These are phyloP conservation scores for Xerocomellus chrysenteron DNA, from an alignment of 768 basidiomycete genomes.

Conservation along the genomic window DNA sequence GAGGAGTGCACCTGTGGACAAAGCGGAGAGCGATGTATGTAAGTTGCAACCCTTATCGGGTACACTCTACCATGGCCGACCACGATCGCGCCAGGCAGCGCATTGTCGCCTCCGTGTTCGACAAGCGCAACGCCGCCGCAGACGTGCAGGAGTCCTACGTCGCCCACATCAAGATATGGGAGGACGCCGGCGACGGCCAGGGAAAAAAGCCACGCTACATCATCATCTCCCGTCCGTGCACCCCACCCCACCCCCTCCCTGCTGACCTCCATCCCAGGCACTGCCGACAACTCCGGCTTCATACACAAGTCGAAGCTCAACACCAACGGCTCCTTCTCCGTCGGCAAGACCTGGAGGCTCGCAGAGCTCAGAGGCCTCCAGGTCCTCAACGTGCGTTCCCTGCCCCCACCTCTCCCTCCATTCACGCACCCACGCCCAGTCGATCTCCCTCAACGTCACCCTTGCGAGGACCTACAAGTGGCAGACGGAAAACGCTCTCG, in stretches of 20 bases:
- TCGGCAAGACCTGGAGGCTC: slow-evolving; percentile 95
- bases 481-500: slow-evolving; percentile 73
- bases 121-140: slow-evolving; percentile 62
- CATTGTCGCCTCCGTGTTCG: slow-evolving; percentile 85
- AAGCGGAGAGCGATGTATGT: not conserved
- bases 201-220: slow-evolving; percentile 88
- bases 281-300: slow-evolving; percentile 59
- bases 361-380: slow-evolving; percentile 79
- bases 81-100: slow-evolving; percentile 55
- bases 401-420: not conserved
- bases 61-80: slow-evolving; percentile 36
- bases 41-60: not conserved
- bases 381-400: slow-evolving; percentile 63
- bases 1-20: slow-evolving; percentile 1
- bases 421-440: slow-evolving; percentile 38
- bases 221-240: slow-evolving; percentile 80
- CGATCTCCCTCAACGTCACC: slow-evolving; percentile 72
- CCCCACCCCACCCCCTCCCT: not conserved
- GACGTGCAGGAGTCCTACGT: slow-evolving; percentile 77
- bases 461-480: slow-evolving; percentile 89
- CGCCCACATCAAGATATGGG: slow-evolving; percentile 90
- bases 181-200: slow-evolving; percentile 74
- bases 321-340: slow-evolving; percentile 90
- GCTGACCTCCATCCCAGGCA: slow-evolving; percentile 41
- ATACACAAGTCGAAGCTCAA: slow-evolving; percentile 98